These are phyloP conservation scores for Apiotrichum mycotoxinovorans DNA, from an alignment of 1,284 basidiomycete species.

Conservation along the genomic window DNA sequence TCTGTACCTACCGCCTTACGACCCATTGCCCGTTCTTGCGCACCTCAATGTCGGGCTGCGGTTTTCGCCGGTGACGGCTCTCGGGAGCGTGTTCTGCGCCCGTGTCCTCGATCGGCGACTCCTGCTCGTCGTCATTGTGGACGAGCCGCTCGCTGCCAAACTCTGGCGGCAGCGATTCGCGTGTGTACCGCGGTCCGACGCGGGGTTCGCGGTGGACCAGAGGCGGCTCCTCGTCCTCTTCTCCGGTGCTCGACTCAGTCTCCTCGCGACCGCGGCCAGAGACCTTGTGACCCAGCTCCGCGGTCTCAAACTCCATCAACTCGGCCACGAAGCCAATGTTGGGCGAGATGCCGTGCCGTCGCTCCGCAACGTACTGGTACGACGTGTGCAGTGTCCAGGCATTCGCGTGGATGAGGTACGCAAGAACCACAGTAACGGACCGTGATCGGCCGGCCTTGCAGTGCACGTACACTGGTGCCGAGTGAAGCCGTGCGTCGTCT, in stretches of 20 bases:
- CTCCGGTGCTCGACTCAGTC: slow-evolving; percentile 8
- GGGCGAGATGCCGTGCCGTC: slow-evolving; percentile 87
- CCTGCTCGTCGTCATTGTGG: slow-evolving; percentile 3
- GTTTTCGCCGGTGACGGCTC: slow-evolving; percentile 59
- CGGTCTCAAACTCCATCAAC: slow-evolving; percentile 92
- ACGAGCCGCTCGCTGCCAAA: slow-evolving; percentile 9
- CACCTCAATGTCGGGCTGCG: slow-evolving; percentile 57
- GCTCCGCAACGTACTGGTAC: slow-evolving; percentile 84
- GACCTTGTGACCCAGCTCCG: slow-evolving; percentile 77
- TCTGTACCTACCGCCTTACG: slow-evolving; percentile 58
- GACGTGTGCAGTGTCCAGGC: slow-evolving; percentile 90
- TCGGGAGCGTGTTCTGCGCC: slow-evolving; percentile 27
- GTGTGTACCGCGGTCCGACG: slow-evolving; percentile 55
- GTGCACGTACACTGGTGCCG: slow-evolving; percentile 86
- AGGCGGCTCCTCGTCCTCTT: slow-evolving; percentile 9
- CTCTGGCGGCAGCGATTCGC: slow-evolving; percentile 71
- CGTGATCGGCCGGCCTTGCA: slow-evolving; percentile 95
- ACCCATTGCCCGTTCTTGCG: slow-evolving; percentile 79
- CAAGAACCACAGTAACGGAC: slow-evolving; percentile 94
- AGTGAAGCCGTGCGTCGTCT: slow-evolving; percentile 89
- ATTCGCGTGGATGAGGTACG: slow-evolving; percentile 93
- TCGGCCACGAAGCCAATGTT: slow-evolving; percentile 98
- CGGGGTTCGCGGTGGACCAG: slow-evolving; percentile 37
- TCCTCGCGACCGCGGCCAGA: slow-evolving; percentile 11
- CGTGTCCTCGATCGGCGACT: slow-evolving; percentile 5